phyloP scores from a whole-genome alignment of 1,284 basidiomycete genomes.

The Pisolithus thermaeus region DNA sequence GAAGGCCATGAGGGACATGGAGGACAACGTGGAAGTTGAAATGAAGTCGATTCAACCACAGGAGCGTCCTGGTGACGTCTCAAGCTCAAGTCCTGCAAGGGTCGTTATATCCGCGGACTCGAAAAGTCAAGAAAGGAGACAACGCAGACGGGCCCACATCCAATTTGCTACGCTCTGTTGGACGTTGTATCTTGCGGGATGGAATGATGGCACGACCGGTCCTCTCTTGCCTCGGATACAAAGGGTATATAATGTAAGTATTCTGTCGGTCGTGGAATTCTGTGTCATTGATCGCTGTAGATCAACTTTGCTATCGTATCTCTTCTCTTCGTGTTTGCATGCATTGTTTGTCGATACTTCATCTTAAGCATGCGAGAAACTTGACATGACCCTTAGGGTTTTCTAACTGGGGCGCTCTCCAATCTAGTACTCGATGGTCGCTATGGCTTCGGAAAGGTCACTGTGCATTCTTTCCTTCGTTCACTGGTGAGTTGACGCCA shows the following conservation, averaged over 20 bases:
- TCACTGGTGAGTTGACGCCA: conserved; percentile 2
- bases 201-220: conserved; percentile 29
- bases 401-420: conserved; percentile 25
- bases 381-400: conserved; percentile 21
- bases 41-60: no score
- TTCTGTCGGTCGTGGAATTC: not conserved
- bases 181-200: conserved; percentile 25
- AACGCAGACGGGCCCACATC: conserved; percentile 18
- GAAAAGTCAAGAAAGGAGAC: conserved; percentile 5
- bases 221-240: conserved; percentile 29
- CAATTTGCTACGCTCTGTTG: conserved; percentile 27
- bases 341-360: conserved; percentile 15
- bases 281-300: conserved; percentile 8
- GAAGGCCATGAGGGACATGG: no score
- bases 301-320: conserved; percentile 27
- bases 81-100: no score
- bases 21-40: no score
- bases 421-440: conserved; percentile 23
- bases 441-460: conserved; percentile 30
- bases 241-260: conserved; percentile 23
- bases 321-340: conserved; percentile 30
- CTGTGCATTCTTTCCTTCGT: not conserved
- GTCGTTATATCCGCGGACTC: no score
- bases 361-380: not conserved
- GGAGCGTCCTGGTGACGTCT: no score